These are phyloP conservation scores for Candida silvicultrix DNA, from an alignment of 805 yeast species.

Conservation along the genomic window DNA sequence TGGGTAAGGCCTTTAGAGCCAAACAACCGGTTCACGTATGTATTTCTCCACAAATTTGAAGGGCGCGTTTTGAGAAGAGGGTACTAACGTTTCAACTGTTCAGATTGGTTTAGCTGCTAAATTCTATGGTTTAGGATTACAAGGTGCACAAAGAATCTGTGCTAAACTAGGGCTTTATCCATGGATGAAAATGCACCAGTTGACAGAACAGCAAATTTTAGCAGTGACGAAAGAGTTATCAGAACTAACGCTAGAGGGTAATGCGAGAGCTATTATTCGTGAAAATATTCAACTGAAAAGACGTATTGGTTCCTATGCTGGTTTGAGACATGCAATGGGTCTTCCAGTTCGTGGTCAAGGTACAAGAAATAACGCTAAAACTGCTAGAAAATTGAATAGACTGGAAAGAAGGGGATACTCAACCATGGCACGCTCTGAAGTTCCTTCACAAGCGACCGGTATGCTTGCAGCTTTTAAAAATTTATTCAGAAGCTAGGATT, in stretches of 20 bases:
- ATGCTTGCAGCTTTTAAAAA: conserved; percentile 18
- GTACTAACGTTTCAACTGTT: background rate
- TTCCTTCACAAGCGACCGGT: conserved; percentile 5
- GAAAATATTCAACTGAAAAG: conserved; percentile 76
- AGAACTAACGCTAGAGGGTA: conserved; percentile 76
- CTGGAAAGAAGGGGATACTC: conserved; percentile 51
- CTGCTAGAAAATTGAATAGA: conserved; percentile 82
- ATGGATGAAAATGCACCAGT: conserved; percentile 88
- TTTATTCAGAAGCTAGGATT: conserved; percentile 6
- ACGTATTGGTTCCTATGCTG: conserved; percentile 77
- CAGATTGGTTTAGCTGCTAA: conserved; percentile 66
- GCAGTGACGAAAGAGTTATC: conserved; percentile 83
- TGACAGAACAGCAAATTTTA: conserved; percentile 81
- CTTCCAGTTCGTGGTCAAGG: conserved; percentile 84
- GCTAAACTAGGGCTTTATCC: conserved; percentile 90
- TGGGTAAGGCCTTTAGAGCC: conserved; percentile 24
- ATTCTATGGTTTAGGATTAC: conserved; percentile 81
- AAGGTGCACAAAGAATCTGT: conserved; percentile 69
- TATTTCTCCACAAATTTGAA: background rate
- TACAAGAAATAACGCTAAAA: conserved; percentile 84
- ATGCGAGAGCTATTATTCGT: conserved; percentile 63
- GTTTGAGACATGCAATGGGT: conserved; percentile 84
- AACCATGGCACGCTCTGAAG: conserved; percentile 3
- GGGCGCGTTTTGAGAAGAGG: no score
- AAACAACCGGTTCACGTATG: conserved; percentile 20